Conservation (phyloP, 306 rosid species). For the Vicia villosa region DNA sequence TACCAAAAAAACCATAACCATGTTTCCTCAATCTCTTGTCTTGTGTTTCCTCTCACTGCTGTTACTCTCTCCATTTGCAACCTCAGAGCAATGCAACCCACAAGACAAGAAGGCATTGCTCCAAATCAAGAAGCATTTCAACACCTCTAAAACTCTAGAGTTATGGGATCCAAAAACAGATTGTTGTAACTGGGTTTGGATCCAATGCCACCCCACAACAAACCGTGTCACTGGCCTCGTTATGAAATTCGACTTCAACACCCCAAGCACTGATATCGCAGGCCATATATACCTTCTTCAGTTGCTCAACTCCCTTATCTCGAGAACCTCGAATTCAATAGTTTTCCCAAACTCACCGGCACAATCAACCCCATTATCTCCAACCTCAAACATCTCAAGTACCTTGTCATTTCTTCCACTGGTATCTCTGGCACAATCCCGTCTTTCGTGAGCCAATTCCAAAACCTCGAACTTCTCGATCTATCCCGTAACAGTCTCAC, state of each 20-base stretch:
- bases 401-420: not conserved
- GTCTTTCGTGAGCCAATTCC: constrained; percentile 52
- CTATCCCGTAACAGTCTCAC: constrained; percentile 60
- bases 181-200: constrained; percentile 66
- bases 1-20: constrained; percentile 13
- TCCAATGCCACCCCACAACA: constrained; percentile 51
- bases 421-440: constrained; percentile 54
- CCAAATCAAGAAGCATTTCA: constrained; percentile 60
- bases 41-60: constrained; percentile 18
- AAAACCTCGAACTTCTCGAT: constrained; percentile 42
- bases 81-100: constrained; percentile 63
- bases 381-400: constrained; percentile 54
- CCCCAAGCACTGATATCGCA: constrained; percentile 30
- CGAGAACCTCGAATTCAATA: constrained; percentile 47
- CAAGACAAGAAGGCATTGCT: constrained; percentile 67
- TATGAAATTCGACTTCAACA: constrained; percentile 21
- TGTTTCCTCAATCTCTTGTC: not conserved
- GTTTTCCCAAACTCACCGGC: constrained; percentile 44
- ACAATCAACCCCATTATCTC: constrained; percentile 60
- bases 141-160: constrained; percentile 51
- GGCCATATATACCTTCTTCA: constrained; percentile 61
- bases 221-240: too few species aligned
- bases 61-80: too few species aligned
- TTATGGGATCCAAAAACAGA: constrained; percentile 62
- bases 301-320: constrained; percentile 71